Evolutionary conservation across 306 rosid genomes (phyloP), one percentile per base, ranked within the genome.

Genomic region (Aeschynomene evenia): DNA sequence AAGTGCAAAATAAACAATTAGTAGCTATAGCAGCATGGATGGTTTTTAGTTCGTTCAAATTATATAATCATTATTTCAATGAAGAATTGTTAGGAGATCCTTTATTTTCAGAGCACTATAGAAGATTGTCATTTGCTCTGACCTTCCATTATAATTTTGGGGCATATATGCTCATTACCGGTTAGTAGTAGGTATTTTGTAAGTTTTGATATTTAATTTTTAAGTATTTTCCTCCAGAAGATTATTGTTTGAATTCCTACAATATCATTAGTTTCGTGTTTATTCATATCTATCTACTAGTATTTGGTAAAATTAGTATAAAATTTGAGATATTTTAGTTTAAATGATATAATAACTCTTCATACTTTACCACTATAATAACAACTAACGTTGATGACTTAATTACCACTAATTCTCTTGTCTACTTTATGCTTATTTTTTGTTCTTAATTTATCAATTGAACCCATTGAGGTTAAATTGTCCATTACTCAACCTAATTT

Each of bases 61-160:
- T 58, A 71, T 11, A 11, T 40, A 58, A 58, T 71, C 68, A 71
- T 71, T 58, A 21, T 7, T n/a, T n/a, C n/a, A 59, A 46, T 31
- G 24, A 46, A 45, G 59, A 33, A 40, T 39, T 15, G 45, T 39
- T 31, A 70, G 24, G 29, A 49, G 24, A 71, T 16, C 56, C 31
- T 16, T 28, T 12, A 45, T 46, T 24, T 24, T 55, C 28, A 66
- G 45, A 66, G 45, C 57, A 66, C 13, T 12, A 67, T 18, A 14
- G 50, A 50, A 67, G 34, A 67, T 67, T 49, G 46, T 31, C 3
- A 19, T 18, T 1, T 0, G 48, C 48, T 14, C 18, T 40, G 6
- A 40, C 48, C 48, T 13, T 12, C 15, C 48, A 40, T 40, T n/a
- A 12, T n/a, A n/a, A n/a, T n/a, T n/a, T 40, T 12, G 37, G 37